Conservation (phyloP, 805 yeast species). For the Candida ovalis region DNA sequence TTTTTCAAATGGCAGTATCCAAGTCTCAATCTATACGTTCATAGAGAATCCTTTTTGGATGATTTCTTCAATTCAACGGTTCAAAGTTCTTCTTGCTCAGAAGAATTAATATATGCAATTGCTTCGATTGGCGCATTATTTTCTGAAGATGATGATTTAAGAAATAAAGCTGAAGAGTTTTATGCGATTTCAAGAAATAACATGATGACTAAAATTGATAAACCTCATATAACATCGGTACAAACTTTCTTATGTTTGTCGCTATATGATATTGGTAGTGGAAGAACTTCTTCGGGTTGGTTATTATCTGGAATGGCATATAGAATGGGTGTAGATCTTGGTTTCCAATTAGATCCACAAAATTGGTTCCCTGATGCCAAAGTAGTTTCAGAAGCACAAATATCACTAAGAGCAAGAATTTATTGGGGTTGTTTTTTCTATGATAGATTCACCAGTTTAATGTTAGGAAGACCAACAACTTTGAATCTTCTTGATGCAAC, state of each 20-base stretch:
- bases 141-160: slow-evolving; percentile 40
- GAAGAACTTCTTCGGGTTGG: slow-evolving; percentile 58
- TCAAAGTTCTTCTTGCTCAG: slow-evolving; percentile 51
- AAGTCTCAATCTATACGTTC: slow-evolving; percentile 58
- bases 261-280: slow-evolving; percentile 58
- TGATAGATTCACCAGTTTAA: slow-evolving; percentile 57
- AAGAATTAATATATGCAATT: slow-evolving; percentile 49
- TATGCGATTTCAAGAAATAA: slow-evolving; percentile 44
- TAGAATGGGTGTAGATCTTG: slow-evolving; percentile 62
- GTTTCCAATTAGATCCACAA: slow-evolving; percentile 58
- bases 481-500: slow-evolving; percentile 55
- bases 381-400: slow-evolving; percentile 44
- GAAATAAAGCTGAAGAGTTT: slow-evolving; percentile 38
- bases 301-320: slow-evolving; percentile 59
- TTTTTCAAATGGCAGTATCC: slow-evolving; percentile 65
- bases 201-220: slow-evolving; percentile 39
- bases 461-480: slow-evolving; percentile 56
- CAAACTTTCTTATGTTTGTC: slow-evolving; percentile 59
- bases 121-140: slow-evolving; percentile 57
- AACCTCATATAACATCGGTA: slow-evolving; percentile 48
- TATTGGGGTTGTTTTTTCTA: slow-evolving; percentile 67
- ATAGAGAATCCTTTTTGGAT: slow-evolving; percentile 55
- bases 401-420: slow-evolving; percentile 54
- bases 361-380: slow-evolving; percentile 47
- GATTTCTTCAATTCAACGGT: slow-evolving; percentile 58